phyloP scores from a whole-genome alignment of 2,329 filamentous ascomycete genomes.

The Fusarium pininemorale region DNA sequence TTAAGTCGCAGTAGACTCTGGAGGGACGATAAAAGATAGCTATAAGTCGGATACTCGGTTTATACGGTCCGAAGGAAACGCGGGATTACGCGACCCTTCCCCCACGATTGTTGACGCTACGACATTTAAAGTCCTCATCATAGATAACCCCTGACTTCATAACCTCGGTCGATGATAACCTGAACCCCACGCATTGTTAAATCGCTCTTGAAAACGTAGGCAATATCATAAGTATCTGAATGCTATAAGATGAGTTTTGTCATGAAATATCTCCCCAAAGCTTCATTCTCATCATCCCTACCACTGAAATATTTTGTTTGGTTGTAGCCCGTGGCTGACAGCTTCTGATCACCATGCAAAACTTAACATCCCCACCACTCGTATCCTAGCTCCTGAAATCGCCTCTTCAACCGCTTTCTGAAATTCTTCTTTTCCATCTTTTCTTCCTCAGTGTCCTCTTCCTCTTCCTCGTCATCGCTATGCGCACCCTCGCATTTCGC shows the following conservation, averaged over 20 bases:
- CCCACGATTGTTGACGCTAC: background rate
- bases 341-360: background rate
- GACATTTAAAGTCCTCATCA: fast-evolving
- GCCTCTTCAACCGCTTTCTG: background rate
- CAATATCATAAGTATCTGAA: background rate
- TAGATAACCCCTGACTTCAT: background rate
- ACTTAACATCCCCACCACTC: background rate
- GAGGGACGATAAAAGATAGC: background rate
- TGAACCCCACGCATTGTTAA: background rate
- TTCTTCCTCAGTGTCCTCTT: background rate
- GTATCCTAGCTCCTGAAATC: background rate
- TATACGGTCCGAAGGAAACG: background rate
- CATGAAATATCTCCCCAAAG: background rate
- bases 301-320: background rate
- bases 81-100: background rate
- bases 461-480: background rate
- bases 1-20: too few relatives aligned
- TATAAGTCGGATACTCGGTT: background rate
- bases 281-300: background rate
- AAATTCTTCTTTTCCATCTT: background rate
- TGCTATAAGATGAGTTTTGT: background rate
- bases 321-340: background rate
- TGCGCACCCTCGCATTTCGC: background rate
- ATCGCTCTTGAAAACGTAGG: background rate
- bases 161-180: background rate